Base-by-base conservation (phyloP, 495 filamentous ascomycete species). In the Talaromyces wortmannii region DNA sequence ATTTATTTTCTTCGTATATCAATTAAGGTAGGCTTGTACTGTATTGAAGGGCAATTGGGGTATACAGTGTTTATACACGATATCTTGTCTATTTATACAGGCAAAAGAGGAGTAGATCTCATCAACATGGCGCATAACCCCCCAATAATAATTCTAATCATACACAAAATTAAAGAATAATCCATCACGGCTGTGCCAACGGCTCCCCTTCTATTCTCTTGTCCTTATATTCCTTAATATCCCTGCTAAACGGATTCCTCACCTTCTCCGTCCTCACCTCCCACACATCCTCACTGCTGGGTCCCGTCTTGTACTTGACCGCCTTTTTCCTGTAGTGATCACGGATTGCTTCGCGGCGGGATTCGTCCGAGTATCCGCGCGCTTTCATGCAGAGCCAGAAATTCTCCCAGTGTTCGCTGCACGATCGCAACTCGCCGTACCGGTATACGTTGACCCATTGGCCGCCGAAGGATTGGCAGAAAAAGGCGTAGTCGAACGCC, bases 331-430 rank as follows among this genome's bases (percentile, higher is more conserved):
- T 77, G 68, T 95, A 91, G 67, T 86, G 81, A 43, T 82, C 86
- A 56, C 76, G 71, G 50, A 98, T 81, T 57, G 77, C 78, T 53
- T 73, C 76, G 58, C 75, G 78, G 59, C 77, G 76, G 60, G 76
- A 59, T 33, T 78, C 67, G 1, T 77, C 73, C 5, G 69, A 44
- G 59, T 61, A 67, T 43, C 44, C 66, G 60, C 71, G 61, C n/a
- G 84, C 85, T 54, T 87, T 84, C 90, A 98, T 95, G 76, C 94
- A 98, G 71, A 96, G 88, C 84, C 92, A 90, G 74, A 94, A 97
- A 67, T 92, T 86, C 59, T 83, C 77, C 89, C 91, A 95, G 45
- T 88, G 84, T 59, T 92, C 84, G 30, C 72, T 73, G 76, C 94
- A 98, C 8, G 79, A 74, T 3, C 85, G 81, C 47, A 94, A 59